phyloP scores from a whole-genome alignment of 2,329 filamentous ascomycete species.

The Lasiodiplodia sp. region DNA sequence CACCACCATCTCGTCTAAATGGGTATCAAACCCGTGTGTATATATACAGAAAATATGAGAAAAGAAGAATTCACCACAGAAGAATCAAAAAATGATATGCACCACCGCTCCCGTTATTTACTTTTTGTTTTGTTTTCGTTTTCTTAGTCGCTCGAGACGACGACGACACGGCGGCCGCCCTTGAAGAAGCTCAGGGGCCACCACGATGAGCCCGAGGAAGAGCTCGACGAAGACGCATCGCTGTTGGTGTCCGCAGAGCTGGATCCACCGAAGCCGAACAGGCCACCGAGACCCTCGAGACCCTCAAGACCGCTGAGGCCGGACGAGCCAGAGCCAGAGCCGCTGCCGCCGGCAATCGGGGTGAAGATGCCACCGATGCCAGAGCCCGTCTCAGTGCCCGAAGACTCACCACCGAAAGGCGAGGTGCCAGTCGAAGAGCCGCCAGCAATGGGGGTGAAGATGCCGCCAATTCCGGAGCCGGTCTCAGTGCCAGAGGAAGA shows the following conservation, averaged over 20 bases:
- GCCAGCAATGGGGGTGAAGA: background rate
- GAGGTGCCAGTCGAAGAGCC: background rate
- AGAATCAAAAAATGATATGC: background rate
- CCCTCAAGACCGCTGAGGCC: too few species aligned
- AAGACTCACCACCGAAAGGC: background rate
- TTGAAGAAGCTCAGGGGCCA: background rate
- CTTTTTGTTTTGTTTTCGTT: background rate
- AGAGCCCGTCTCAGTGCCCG: background rate
- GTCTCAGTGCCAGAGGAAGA: background rate
- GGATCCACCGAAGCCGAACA: too few species aligned
- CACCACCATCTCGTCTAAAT: background rate
- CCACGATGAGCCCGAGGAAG: background rate
- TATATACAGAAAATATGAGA: background rate
- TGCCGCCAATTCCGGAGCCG: background rate
- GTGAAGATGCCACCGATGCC: background rate
- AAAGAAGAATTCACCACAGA: background rate
- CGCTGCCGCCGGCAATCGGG: background rate
- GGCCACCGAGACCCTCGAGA: too few species aligned
- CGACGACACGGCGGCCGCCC: background rate
- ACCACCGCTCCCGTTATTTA: background rate
- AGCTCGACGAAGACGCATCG: background rate
- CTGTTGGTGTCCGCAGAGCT: background rate
- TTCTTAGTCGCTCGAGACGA: background rate
- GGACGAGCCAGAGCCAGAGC: background rate
- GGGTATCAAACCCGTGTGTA: background rate